These are phyloP conservation scores for Auxenochlorella pyrenoidosa DNA, from an alignment of 139 green algal genomes.

Conservation along the genomic window DNA sequence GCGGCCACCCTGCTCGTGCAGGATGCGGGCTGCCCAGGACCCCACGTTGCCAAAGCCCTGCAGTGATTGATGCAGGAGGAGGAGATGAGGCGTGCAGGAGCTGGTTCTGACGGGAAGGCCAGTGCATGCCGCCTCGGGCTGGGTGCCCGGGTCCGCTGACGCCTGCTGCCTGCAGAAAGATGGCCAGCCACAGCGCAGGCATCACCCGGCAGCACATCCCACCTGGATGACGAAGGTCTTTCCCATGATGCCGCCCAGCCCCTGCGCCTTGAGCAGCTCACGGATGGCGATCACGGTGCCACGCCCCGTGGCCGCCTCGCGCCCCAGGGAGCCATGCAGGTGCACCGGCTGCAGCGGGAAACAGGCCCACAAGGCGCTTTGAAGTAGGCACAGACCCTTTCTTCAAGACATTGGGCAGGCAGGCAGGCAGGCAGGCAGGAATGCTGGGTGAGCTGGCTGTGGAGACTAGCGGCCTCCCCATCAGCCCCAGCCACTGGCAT, in stretches of 20 bases:
- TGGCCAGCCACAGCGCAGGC: no score
- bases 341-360: constrained; percentile 72
- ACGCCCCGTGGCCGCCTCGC: constrained; percentile 86
- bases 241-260: constrained; percentile 57
- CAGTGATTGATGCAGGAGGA: no score
- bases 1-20: constrained; percentile 78
- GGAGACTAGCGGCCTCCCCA: background rate
- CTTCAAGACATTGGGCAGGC: background rate
- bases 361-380: background rate
- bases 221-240: constrained; percentile 86
- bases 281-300: constrained; percentile 87
- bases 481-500: background rate
- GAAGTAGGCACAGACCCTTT: background rate
- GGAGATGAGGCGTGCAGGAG: background rate
- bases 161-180: no score
- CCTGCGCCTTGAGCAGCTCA: constrained; percentile 59
- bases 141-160: no score
- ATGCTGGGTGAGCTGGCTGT: background rate
- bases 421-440: background rate
- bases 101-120: no score
- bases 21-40: constrained; percentile 68
- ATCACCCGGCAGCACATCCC: background rate
- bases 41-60: constrained; percentile 95
- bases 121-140: no score
- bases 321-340: constrained; percentile 86